Percentiles rank a stretch among this genome's conserved stretches.
Conservation (phyloP, 805 yeast species). For the Lipomyces orientalis region DNA sequence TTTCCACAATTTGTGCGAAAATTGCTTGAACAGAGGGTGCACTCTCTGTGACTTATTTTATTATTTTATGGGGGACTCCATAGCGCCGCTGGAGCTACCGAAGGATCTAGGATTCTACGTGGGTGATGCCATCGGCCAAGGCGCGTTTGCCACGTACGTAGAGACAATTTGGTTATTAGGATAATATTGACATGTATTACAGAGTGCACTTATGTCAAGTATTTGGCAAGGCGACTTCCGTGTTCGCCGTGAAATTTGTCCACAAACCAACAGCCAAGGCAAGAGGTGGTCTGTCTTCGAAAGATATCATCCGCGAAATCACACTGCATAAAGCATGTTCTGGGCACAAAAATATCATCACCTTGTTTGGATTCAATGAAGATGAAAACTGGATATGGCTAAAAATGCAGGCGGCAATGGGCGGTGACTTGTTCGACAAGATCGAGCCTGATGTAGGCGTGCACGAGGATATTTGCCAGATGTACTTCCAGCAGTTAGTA, state of each 20-base stretch:
- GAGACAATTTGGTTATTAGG: neutral
- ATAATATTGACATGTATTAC: neutral
- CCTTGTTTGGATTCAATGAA: conserved; percentile 59
- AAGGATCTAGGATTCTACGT: conserved; percentile 22
- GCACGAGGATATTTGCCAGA: conserved; percentile 67
- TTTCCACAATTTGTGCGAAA: neutral
- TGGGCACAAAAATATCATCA: conserved; percentile 63
- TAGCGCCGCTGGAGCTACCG: neutral
- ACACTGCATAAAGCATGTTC: conserved; percentile 63
- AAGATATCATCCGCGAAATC: conserved; percentile 58
- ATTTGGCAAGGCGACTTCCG: conserved; percentile 46
- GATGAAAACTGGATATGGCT: conserved; percentile 66
- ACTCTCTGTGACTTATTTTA: neutral
- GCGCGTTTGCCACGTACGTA: conserved; percentile 65
- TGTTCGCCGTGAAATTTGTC: conserved; percentile 65
- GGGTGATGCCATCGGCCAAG: conserved; percentile 67
- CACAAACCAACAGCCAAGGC: conserved; percentile 46
- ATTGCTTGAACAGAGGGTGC: too few species aligned
- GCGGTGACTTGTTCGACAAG: conserved; percentile 80
- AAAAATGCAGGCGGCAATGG: conserved; percentile 69
- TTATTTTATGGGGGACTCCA: neutral
- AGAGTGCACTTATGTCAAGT: conserved; percentile 59
- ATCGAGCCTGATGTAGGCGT: conserved; percentile 78
- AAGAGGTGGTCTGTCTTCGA: conserved; percentile 39
- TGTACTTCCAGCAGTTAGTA: conserved; percentile 69